phyloP scores from a whole-genome alignment of 352 stramenopile species.

The Phytophthora niederhauseri region DNA sequence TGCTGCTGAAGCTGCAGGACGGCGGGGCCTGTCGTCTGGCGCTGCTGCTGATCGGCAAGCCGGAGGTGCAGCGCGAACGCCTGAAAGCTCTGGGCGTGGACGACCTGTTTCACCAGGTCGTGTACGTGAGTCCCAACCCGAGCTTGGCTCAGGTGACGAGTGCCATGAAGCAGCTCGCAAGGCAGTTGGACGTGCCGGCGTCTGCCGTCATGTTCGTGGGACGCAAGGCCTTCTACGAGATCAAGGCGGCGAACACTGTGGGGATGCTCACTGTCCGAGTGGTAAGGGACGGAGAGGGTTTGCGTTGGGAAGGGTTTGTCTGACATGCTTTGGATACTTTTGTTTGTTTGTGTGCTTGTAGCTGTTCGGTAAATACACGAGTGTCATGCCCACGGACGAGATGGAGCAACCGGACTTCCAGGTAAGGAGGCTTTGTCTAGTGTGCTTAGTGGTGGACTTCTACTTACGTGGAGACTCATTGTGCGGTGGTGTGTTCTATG shows the following conservation, averaged over 20 bases:
- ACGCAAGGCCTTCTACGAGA: slow-evolving; percentile 87
- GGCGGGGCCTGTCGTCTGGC: slow-evolving; percentile 62
- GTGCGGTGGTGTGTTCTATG: background rate
- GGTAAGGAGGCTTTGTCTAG: slow-evolving; percentile 27
- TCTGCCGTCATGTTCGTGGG: slow-evolving; percentile 86
- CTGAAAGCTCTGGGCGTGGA: slow-evolving; percentile 68
- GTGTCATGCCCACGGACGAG: slow-evolving; percentile 85
- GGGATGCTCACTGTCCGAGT: slow-evolving; percentile 81
- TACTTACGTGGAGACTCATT: background rate
- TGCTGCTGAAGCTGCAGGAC: slow-evolving; percentile 57
- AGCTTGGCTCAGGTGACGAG: slow-evolving; percentile 63
- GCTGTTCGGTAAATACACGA: slow-evolving; percentile 86
- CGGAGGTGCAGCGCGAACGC: slow-evolving; percentile 74
- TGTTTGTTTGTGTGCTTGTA: slow-evolving; percentile 30
- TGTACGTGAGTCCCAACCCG: slow-evolving; percentile 73
- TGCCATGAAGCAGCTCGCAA: slow-evolving; percentile 75
- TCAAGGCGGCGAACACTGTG: slow-evolving; percentile 84
- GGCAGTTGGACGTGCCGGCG: slow-evolving; percentile 62
- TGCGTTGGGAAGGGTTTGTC: slow-evolving; percentile 1
- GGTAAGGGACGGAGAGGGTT: slow-evolving; percentile 35
- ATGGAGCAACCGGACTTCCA: slow-evolving; percentile 85
- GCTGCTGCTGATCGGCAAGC: slow-evolving; percentile 77
- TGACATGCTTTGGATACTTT: slow-evolving; percentile 1
- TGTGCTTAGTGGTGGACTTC: background rate
- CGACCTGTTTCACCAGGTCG: slow-evolving; percentile 68